A percentile compares a stretch with the other conserved stretches of the same genome.
Evolutionary conservation across 441 rosid genomes (phyloP).

Genomic region (Viola pubescens): DNA sequence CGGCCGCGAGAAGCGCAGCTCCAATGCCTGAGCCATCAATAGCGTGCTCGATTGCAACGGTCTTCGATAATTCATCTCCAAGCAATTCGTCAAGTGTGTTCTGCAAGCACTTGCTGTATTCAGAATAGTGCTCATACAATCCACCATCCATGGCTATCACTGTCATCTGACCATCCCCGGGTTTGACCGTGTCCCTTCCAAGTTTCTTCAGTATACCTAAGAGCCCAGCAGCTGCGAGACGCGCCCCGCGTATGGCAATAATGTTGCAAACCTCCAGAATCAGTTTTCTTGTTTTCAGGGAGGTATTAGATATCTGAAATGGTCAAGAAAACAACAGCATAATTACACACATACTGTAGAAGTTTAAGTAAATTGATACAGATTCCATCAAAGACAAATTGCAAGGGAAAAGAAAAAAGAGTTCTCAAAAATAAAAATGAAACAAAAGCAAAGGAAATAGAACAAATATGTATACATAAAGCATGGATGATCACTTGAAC

Average conservation of each 20-base stretch:
- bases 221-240: conserved; percentile 85
- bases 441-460: conserved; percentile 3
- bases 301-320: conserved; percentile 47
- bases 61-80: conserved; percentile 57
- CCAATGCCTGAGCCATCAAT: conserved; percentile 94
- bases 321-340: neutral
- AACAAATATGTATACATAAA: neutral
- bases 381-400: neutral
- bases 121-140: conserved; percentile 64
- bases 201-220: conserved; percentile 78
- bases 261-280: conserved; percentile 58
- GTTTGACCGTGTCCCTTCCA: conserved; percentile 62
- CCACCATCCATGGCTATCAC: conserved; percentile 95
- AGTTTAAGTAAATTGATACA: neutral
- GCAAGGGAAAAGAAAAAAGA: neutral
- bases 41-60: conserved; percentile 41
- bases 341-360: neutral
- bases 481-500: too few relatives aligned
- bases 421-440: neutral
- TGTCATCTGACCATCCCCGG: conserved; percentile 56
- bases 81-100: conserved; percentile 60
- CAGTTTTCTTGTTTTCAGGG: conserved; percentile 62
- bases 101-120: conserved; percentile 62
- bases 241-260: conserved; percentile 70
- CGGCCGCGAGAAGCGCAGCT: conserved; percentile 89